phyloP scores from a whole-genome alignment of 2,329 filamentous ascomycete genomes.

The Trichoderma sp. region DNA sequence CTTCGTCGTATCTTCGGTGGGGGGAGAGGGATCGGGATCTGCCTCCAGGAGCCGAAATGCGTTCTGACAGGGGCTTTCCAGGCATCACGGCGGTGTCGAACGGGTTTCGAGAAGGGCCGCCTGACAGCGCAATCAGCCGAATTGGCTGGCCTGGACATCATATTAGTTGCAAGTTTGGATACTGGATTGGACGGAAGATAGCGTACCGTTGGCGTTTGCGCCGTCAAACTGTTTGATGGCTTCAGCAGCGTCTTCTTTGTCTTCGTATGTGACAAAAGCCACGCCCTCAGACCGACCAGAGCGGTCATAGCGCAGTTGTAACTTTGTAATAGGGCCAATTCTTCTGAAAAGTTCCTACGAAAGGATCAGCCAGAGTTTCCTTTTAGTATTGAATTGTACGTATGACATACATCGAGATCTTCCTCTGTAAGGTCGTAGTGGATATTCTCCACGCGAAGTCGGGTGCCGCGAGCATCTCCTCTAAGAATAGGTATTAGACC shows the following conservation, averaged over 20 bases:
- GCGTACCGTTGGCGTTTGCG: slow-evolving; percentile 79
- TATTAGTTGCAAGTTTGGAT: background rate
- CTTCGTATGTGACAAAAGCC: slow-evolving; percentile 81
- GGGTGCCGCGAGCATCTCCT: slow-evolving; percentile 63
- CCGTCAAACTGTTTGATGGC: slow-evolving; percentile 84
- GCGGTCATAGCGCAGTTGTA: slow-evolving; percentile 81
- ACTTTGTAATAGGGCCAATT: slow-evolving; percentile 71
- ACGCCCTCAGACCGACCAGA: slow-evolving; percentile 85
- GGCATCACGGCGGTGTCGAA: slow-evolving; percentile 61
- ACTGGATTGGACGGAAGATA: background rate
- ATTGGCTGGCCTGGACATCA: slow-evolving; percentile 71
- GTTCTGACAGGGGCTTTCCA: slow-evolving; percentile 61
- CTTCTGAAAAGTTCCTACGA: slow-evolving; percentile 75
- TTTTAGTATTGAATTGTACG: slow-evolving; percentile 15
- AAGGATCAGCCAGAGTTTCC: slow-evolving; percentile 29
- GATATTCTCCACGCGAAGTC: slow-evolving; percentile 83
- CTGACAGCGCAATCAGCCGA: slow-evolving; percentile 67
- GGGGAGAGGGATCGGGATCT: slow-evolving; percentile 68
- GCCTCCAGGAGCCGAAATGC: slow-evolving; percentile 58
- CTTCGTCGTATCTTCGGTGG: slow-evolving; percentile 51
- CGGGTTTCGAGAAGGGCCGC: slow-evolving; percentile 56
- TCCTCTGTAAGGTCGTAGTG: slow-evolving; percentile 89
- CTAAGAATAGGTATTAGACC: slow-evolving; percentile 26
- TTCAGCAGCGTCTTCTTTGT: slow-evolving; percentile 68
- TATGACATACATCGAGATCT: slow-evolving; percentile 69